These are phyloP conservation scores for Rhinocladiella similis DNA, from an alignment of 2,329 filamentous ascomycete genomes.

Conservation along the genomic window DNA sequence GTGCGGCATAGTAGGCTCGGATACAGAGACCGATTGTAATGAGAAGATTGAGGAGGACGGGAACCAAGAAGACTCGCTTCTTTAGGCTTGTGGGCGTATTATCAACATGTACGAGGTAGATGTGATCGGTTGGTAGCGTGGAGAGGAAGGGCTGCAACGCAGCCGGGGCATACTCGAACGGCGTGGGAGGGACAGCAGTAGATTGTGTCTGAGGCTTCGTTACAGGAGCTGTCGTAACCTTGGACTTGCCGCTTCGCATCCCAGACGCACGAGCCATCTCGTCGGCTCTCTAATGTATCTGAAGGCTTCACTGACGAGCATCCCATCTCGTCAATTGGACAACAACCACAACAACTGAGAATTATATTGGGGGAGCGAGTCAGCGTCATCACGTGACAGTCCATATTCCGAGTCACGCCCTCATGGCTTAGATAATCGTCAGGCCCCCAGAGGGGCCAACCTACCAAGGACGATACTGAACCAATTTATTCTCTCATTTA, in stretches of 20 bases:
- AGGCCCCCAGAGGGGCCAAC: too few species aligned
- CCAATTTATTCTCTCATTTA: too few species aligned
- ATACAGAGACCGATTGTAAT: constrained; percentile 66
- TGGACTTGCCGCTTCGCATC: constrained; percentile 15
- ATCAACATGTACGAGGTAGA: constrained; percentile 88
- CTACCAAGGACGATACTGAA: too few species aligned
- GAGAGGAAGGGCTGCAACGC: constrained; percentile 54
- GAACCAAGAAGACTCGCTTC: constrained; percentile 77
- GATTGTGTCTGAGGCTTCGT: constrained; percentile 2
- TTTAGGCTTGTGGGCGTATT: constrained; percentile 69
- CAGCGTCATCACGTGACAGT: neutral
- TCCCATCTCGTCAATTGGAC: neutral
- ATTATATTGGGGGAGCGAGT: neutral
- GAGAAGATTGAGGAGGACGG: constrained; percentile 71
- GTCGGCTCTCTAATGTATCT: neutral
- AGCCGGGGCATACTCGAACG: constrained; percentile 25
- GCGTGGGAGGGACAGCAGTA: constrained; percentile 18
- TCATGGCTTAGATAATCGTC: neutral
- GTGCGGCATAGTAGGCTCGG: constrained; percentile 67
- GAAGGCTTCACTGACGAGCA: too few species aligned
- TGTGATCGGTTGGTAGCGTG: constrained; percentile 64
- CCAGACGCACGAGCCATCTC: constrained; percentile 21
- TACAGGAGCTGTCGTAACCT: constrained; percentile 1
- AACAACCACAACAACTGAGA: too few species aligned
- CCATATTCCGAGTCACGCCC: neutral